phyloP scores from a whole-genome alignment of 768 basidiomycete genomes.

The Cystofilobasidium bisporidii region DNA sequence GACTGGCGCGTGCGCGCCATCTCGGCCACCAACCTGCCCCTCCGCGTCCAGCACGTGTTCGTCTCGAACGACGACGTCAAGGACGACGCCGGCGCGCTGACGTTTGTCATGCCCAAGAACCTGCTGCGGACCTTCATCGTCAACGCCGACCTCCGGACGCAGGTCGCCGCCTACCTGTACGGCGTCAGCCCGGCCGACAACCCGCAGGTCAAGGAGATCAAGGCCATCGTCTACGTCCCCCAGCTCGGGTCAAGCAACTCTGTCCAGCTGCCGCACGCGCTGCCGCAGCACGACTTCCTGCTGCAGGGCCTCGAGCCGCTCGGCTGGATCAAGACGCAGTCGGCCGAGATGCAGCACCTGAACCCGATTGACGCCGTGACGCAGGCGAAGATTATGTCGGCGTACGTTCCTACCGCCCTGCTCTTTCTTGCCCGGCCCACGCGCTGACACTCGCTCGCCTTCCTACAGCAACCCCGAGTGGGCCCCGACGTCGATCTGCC shows the following conservation, averaged over 20 bases:
- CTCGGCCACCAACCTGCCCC: conserved; percentile 86
- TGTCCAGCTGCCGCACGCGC: conserved; percentile 76
- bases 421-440: neutral
- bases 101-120: conserved; percentile 96
- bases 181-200: conserved; percentile 89
- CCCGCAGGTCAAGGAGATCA: conserved; percentile 97
- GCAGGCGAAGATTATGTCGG: conserved; percentile 93
- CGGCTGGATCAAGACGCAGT: conserved; percentile 93
- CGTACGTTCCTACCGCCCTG: conserved; percentile 34
- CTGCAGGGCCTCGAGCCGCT: conserved; percentile 90
- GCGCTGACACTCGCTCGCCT: neutral
- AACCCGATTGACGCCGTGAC: conserved; percentile 87
- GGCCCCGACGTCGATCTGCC: conserved; percentile 84
- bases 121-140: conserved; percentile 86
- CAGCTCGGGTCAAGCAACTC: conserved; percentile 92
- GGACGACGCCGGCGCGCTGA: conserved; percentile 88
- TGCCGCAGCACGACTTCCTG: conserved; percentile 90
- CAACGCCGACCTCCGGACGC: conserved; percentile 86
- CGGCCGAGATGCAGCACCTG: conserved; percentile 76
- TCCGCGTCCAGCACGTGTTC: conserved; percentile 96
- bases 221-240: conserved; percentile 94
- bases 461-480: conserved; percentile 76
- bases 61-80: conserved; percentile 99
- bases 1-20: conserved; percentile 99
- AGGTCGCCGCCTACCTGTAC: conserved; percentile 88